A percentile compares a stretch with the other conserved stretches of the same genome.
phyloP scores from a whole-genome alignment of 805 yeast species.

The Wickerhamiella siamensis region DNA sequence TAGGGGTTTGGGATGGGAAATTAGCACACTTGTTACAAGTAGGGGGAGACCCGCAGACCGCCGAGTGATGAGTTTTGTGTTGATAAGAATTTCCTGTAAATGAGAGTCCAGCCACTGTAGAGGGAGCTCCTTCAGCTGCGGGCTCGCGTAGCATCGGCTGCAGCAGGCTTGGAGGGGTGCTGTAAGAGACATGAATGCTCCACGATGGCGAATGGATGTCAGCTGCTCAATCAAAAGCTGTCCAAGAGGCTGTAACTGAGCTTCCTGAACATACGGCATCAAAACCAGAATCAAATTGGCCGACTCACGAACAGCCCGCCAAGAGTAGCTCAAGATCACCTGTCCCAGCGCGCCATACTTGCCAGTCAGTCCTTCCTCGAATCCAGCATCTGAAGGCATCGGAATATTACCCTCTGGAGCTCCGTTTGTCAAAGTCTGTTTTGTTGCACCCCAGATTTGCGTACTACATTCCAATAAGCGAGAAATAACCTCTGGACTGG shows the following conservation, averaged over 20 bases:
- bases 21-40: conserved; percentile 59
- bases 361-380: conserved; percentile 30
- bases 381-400: conserved; percentile 5
- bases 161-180: conserved; percentile 68
- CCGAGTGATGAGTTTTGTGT: conserved; percentile 62
- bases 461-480: conserved; percentile 7
- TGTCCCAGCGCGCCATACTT: conserved; percentile 28
- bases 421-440: conserved; percentile 45
- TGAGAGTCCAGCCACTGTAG: conserved; percentile 46
- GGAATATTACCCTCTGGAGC: conserved; percentile 48
- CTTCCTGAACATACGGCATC: conserved; percentile 17
- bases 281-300: conserved; percentile 32
- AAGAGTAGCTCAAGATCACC: conserved; percentile 47
- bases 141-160: conserved; percentile 31
- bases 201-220: conserved; percentile 67
- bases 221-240: conserved; percentile 50
- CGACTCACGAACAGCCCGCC: conserved; percentile 75
- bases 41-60: conserved; percentile 88
- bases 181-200: conserved; percentile 79
- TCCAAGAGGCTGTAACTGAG: conserved; percentile 34
- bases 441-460: conserved; percentile 32
- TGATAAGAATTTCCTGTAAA: conserved; percentile 36
- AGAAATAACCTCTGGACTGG: conserved; percentile 14
- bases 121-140: conserved; percentile 26
- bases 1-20: conserved; percentile 30